Conservation (phyloP, 148 eudicot species). For the Persicaria tinctoria region DNA sequence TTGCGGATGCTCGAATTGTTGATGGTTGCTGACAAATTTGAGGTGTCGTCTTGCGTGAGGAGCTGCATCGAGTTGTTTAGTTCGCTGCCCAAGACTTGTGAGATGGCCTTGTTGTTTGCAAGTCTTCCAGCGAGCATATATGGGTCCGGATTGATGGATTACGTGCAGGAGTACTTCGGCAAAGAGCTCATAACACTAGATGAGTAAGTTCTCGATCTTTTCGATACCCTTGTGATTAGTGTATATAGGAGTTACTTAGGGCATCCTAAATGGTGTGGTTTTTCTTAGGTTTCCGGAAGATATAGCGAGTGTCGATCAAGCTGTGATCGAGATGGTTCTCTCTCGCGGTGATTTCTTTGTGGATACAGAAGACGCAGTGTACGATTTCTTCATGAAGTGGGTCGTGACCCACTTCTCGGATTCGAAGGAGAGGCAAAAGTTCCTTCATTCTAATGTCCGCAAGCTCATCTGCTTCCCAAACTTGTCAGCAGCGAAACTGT, state of each 20-base stretch:
- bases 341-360: slow-evolving; percentile 65
- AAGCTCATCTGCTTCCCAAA: slow-evolving; percentile 60
- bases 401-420: slow-evolving; percentile 46
- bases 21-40: slow-evolving; percentile 79
- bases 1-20: slow-evolving; percentile 64
- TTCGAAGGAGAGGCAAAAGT: slow-evolving; percentile 43
- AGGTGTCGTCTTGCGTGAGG: slow-evolving; percentile 79
- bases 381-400: slow-evolving; percentile 66
- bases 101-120: slow-evolving; percentile 65
- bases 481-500: slow-evolving; percentile 56
- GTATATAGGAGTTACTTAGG: too few species aligned
- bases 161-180: slow-evolving; percentile 60
- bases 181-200: slow-evolving; percentile 45
- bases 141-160: slow-evolving; percentile 63
- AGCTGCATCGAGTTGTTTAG: slow-evolving; percentile 52
- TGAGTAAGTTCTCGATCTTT: slow-evolving; percentile 34
- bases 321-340: slow-evolving; percentile 60
- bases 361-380: slow-evolving; percentile 70
- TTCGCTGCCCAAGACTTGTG: slow-evolving; percentile 54
- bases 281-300: slow-evolving; percentile 53
- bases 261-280: neutral
- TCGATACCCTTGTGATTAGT: too few species aligned
- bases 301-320: slow-evolving; percentile 52
- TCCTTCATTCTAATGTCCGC: slow-evolving; percentile 37
- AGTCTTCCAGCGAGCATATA: slow-evolving; percentile 59